These are phyloP conservation scores for Monilinia aucupariae DNA, from an alignment of 2,329 filamentous ascomycete species.

Conservation along the genomic window DNA sequence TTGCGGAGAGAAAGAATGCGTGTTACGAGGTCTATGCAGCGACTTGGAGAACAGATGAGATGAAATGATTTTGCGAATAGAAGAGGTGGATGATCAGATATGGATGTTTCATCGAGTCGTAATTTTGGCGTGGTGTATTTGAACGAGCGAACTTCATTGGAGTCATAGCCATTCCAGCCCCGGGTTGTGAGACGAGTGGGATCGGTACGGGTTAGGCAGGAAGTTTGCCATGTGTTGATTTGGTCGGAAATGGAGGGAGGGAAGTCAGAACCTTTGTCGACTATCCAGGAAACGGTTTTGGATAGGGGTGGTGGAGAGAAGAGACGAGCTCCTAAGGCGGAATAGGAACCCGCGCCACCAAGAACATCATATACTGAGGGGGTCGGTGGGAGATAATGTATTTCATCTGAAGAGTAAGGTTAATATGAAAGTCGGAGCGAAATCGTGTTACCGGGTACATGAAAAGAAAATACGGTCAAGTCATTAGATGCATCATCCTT, in stretches of 20 bases:
- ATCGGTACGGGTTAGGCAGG: slow-evolving; percentile 57
- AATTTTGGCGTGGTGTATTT: slow-evolving; percentile 83
- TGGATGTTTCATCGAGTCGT: slow-evolving; percentile 67
- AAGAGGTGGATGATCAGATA: slow-evolving; percentile 51
- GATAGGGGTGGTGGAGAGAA: slow-evolving; percentile 66
- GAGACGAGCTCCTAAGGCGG: slow-evolving; percentile 80
- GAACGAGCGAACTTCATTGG: slow-evolving; percentile 67
- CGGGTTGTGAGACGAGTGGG: slow-evolving; percentile 70
- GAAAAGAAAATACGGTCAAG: neutral
- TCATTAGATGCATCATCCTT: neutral
- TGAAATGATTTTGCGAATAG: slow-evolving; percentile 75
- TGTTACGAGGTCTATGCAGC: slow-evolving; percentile 70
- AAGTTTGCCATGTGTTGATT: slow-evolving; percentile 72
- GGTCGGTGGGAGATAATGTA: slow-evolving; percentile 70
- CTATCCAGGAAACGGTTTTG: slow-evolving; percentile 75
- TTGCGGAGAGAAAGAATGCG: slow-evolving; percentile 60
- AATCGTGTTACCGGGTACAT: neutral
- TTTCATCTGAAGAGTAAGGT: slow-evolving; percentile 62
- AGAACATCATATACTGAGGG: slow-evolving; percentile 68
- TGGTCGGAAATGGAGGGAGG: slow-evolving; percentile 57
- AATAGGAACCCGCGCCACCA: slow-evolving; percentile 85
- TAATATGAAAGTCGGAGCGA: neutral
- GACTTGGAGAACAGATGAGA: slow-evolving; percentile 72
- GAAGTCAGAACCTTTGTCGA: slow-evolving; percentile 87
- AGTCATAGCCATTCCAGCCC: slow-evolving; percentile 86